Evolutionary conservation across 1,139 yeast genomes (phyloP), one percentile per base, ranked within the genome.

Genomic region (Pneumocystis oryctolagi): DNA sequence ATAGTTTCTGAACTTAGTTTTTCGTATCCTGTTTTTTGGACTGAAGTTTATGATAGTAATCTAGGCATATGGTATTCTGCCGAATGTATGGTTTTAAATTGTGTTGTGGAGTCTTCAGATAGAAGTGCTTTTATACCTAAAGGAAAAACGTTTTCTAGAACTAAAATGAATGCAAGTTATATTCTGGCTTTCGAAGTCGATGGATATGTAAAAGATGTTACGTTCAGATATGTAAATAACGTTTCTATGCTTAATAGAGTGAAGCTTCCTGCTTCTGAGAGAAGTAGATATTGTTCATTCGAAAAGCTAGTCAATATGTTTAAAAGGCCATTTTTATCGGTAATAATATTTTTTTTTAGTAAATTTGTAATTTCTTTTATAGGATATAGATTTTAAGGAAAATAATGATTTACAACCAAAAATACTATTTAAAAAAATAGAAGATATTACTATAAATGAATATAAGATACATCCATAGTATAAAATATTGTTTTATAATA

Each of bases 31-130:
- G 78, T 89, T 0, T 89, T 85, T 70, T 92, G 98, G 98, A 84
- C 83, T 18, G 99, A 92, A 72, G 96, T 87, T 0, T 92, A 96
- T 95, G 92, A 92, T 71, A 79, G 79, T 61, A 82, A 80, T 65
- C 74, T 82, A 3, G 79, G 82, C 65, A 81, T 79, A 66, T 90
- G 97, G 95, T 79, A 89, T n/a, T 82, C 95, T 3, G 78, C 89
- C 1, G 97, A 92, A 69, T 94, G 97, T 0, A 76, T 84, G 0
- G 83, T 82, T 25, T 79, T 84, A 60, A 74, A 81, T 63, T 47
- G 55, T 47, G 31, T 25, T 25, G 4, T 47, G 4, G 18, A n/a
- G 12, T 47, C 30, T 25, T 47, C 31, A 25, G 55, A 47, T 47
- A 47, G 31, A n/a, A 47, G 55, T 47, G 14, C 16, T 20, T 60